phyloP scores from a whole-genome alignment of 306 rosid genomes.

The Lupinus albus region DNA sequence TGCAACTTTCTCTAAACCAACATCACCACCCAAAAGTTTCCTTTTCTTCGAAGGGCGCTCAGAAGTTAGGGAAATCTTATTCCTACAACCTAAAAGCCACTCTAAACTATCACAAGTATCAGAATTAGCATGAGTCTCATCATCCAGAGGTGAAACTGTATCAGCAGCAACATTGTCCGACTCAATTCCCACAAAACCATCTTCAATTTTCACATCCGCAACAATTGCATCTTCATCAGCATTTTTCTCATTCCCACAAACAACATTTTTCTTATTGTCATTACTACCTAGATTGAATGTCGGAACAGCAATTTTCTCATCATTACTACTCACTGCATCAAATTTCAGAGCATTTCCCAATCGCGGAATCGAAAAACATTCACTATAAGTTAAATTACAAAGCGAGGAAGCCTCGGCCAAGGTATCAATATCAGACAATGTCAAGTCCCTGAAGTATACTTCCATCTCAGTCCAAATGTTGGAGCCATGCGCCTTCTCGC shows the following conservation, averaged over 20 bases:
- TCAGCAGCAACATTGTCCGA: conserved; percentile 43
- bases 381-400: conserved; percentile 46
- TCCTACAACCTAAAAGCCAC: conserved; percentile 84
- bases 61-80: conserved; percentile 64
- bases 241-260: conserved; percentile 14
- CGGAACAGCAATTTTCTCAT: conserved; percentile 20
- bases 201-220: conserved; percentile 30
- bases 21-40: conserved; percentile 80
- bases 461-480: conserved; percentile 79
- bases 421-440: conserved; percentile 62
- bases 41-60: conserved; percentile 94
- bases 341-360: conserved; percentile 41
- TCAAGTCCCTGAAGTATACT: conserved; percentile 76
- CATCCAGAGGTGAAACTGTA: conserved; percentile 42
- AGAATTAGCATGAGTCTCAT: conserved; percentile 32
- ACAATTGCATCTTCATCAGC: neutral
- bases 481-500: conserved; percentile 53
- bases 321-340: conserved; percentile 37
- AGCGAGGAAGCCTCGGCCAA: conserved; percentile 58
- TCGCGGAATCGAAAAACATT: conserved; percentile 58
- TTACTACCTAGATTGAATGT: conserved; percentile 30
- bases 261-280: conserved; percentile 21
- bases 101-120: conserved; percentile 53
- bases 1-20: conserved; percentile 78
- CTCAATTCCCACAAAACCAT: conserved; percentile 33